Base-by-base conservation (phyloP, 164 flowering plant genomes). In the Nymphaea colorata region DNA sequence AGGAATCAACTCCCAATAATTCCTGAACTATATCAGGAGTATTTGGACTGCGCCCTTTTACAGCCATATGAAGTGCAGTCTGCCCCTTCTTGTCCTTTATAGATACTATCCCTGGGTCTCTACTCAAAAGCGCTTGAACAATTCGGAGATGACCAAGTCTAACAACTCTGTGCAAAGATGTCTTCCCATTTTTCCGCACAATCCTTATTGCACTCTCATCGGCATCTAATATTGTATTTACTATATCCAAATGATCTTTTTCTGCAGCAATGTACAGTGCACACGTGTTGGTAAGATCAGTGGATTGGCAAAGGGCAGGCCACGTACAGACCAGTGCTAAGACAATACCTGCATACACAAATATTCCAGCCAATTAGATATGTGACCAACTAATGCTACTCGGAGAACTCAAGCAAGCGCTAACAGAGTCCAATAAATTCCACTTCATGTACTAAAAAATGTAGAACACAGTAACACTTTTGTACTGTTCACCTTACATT, bases 31-130 rank as follows among this genome's bases (percentile, higher is more conserved):
- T 84, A 36, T 73, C 67, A 67, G 86, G 67, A 75, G 85, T 84
- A 36, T 73, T 66, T 64, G 86, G 67, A 75, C 80, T 74, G 71
- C 85, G 87, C 63, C 98, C 98, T 76, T 94, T 94, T 8, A 83
- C 98, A 73, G 97, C 98, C 98, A 94, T 94, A 70, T 94, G 98
- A 36, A 94, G 86, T n/a, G 98, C 96, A 66, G 95, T 94, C 84
- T 93, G 98, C 61, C 93, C 90, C 80, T 93, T 93, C 81, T 87
- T 93, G 74, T 93, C 98, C 76, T 89, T 93, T 67, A 91, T 88
- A 44, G 89, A 66, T 42, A 87, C 87, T 41, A 91, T 86, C 57
- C 73, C 90, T 6, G 87, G 82, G 76, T 93, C 97, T 70, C 75
- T 82, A 6, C 83, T 89, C 17, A 88, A 68, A 67, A 93, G 93